Evolutionary conservation across 139 green algal species (phyloP).

Genomic region (Tetraselmis striata): DNA sequence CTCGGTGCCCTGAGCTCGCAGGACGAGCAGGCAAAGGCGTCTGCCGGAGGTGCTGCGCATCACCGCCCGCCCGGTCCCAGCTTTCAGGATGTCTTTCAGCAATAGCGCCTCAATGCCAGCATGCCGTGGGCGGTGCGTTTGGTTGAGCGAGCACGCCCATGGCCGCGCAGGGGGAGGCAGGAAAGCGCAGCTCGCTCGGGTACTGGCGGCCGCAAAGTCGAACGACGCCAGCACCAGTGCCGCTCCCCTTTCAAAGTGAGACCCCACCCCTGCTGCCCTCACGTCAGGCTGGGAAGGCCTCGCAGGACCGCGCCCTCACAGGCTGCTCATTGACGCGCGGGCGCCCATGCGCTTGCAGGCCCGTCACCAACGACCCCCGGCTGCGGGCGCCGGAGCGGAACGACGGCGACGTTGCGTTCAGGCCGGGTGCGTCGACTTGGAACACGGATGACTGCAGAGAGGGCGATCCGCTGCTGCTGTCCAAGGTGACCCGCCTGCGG

Average conservation of each 20-base stretch:
- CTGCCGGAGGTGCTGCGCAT: conserved; percentile 15
- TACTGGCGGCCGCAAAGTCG: neutral
- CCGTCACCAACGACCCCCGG: neutral
- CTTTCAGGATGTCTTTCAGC: no score
- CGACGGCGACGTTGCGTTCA: conserved; percentile 45
- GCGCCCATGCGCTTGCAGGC: neutral
- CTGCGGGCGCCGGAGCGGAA: conserved; percentile 37
- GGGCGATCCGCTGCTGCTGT: neutral
- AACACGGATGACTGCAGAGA: conserved; percentile 64
- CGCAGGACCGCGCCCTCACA: neutral
- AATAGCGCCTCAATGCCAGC: conserved; percentile 22
- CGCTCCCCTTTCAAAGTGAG: no score
- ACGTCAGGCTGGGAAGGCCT: no score
- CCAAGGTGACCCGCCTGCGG: no score
- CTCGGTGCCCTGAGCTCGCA: conserved; percentile 47
- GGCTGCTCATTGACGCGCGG: neutral
- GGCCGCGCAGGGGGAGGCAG: neutral
- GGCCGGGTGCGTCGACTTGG: conserved; percentile 79
- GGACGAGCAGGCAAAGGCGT: conserved; percentile 17
- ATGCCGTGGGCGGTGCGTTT: conserved; percentile 23
- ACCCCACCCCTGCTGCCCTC: no score
- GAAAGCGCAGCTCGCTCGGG: neutral
- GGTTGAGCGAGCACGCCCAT: conserved; percentile 6
- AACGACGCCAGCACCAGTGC: neutral
- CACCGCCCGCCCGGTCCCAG: no score